Conservation (phyloP, 768 basidiomycete species). For the Galerina sulciceps region DNA sequence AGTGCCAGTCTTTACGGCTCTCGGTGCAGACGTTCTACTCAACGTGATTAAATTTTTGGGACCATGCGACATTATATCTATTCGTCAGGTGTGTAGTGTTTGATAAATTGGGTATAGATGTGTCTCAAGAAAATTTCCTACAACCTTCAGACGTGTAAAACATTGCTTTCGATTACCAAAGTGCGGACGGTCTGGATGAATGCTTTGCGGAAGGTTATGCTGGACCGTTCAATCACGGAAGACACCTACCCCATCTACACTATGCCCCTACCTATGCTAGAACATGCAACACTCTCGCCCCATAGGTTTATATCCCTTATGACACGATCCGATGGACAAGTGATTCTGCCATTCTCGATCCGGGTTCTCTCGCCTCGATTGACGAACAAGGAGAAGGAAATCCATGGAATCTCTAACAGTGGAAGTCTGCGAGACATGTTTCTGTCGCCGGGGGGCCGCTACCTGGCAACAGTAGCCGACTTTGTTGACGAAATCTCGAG, state of each 20-base stretch:
- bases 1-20: too few relatives aligned
- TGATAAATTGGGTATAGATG: too few relatives aligned
- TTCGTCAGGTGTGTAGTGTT: neutral
- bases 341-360: neutral
- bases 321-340: neutral
- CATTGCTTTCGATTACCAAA: neutral
- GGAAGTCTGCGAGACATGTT: neutral
- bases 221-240: neutral
- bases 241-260: neutral
- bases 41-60: neutral
- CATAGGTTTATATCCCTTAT: neutral
- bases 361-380: neutral
- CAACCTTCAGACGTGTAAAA: neutral
- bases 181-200: neutral
- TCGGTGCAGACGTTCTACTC: neutral
- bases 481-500: neutral
- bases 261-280: neutral
- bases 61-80: neutral
- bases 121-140: too few relatives aligned
- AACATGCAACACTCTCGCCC: neutral
- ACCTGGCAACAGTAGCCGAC: neutral
- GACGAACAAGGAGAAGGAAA: neutral
- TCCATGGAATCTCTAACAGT: neutral
- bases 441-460: constrained; percentile 1
- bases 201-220: constrained; percentile 1